Conservation (phyloP, 495 filamentous ascomycete species). For the Aspergillus leporis region DNA sequence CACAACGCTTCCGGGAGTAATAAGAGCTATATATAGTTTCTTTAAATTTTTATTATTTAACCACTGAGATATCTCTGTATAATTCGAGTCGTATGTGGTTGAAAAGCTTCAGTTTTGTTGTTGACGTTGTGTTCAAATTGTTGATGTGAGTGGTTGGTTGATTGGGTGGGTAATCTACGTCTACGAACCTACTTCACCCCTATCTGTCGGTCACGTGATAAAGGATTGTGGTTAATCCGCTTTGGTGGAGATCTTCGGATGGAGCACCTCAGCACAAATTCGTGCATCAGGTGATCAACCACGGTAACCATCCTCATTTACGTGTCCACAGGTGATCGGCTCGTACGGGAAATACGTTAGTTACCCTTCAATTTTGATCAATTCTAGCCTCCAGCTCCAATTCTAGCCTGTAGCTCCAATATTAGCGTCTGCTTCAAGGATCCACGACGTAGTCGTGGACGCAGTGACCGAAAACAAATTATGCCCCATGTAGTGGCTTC, state of each 20-base stretch:
- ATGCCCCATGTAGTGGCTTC: not conserved
- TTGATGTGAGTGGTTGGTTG: too few relatives aligned
- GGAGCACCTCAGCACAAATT: too few relatives aligned
- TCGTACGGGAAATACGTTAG: too few relatives aligned
- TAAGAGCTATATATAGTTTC: not conserved
- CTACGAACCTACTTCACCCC: too few relatives aligned
- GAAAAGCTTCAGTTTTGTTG: not conserved
- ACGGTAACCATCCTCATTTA: not conserved
- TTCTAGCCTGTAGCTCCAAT: too few relatives aligned
- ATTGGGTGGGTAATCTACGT: too few relatives aligned
- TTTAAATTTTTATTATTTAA: not conserved
- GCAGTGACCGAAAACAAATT: not conserved
- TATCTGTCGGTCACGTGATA: too few relatives aligned
- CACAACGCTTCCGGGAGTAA: not conserved
- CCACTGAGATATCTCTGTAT: not conserved
- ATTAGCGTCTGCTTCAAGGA: not conserved
- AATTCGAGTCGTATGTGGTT: not conserved
- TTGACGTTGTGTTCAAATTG: not conserved
- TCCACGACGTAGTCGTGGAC: not conserved
- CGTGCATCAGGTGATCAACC: constrained; percentile 1
- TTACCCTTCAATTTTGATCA: too few relatives aligned
- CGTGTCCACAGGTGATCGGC: too few relatives aligned
- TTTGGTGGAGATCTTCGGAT: too few relatives aligned
- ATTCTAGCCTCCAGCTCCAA: too few relatives aligned
- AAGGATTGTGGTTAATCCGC: too few relatives aligned